A percentile compares a stretch with the other conserved stretches of the same genome.
Conservation (phyloP, 208 protist species). For the Acanthamoeba healyi region DNA sequence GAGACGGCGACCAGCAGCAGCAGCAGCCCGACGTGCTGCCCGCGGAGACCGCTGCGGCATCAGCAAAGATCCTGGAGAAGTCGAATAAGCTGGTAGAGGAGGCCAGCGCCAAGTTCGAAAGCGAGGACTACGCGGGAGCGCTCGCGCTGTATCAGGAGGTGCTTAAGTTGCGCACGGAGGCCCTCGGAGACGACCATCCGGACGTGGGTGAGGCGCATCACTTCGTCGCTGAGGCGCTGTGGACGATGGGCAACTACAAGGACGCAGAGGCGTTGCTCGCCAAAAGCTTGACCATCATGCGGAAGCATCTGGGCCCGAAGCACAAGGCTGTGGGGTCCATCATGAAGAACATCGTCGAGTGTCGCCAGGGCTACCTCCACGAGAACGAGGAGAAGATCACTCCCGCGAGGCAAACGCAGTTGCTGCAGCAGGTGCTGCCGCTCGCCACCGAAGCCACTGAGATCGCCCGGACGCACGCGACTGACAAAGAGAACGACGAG, state of each 20-base stretch:
- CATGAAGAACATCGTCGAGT: conserved; percentile 24
- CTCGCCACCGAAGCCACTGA: not conserved
- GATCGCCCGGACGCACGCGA: not conserved
- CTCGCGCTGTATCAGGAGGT: not conserved
- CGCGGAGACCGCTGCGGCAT: too few species aligned
- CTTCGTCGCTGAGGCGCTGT: not conserved
- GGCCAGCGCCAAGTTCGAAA: not conserved
- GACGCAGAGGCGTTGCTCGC: not conserved
- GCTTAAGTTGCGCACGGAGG: not conserved
- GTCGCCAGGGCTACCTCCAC: not conserved
- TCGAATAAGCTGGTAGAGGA: not conserved
- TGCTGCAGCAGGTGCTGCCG: not conserved
- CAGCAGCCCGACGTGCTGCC: too few species aligned
- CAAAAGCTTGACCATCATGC: not conserved
- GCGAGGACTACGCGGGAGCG: not conserved
- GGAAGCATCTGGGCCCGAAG: not conserved
- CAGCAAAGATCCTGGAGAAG: too few species aligned
- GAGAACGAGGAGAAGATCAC: not conserved
- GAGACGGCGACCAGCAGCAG: too few species aligned
- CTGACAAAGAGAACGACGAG: not conserved
- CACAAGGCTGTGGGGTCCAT: conserved; percentile 17
- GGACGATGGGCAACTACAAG: not conserved
- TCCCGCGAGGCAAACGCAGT: not conserved
- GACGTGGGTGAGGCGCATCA: conserved; percentile 16
- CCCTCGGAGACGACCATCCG: not conserved